phyloP scores from a whole-genome alignment of 164 flowering plant species.

The Euptelea pleiosperma region DNA sequence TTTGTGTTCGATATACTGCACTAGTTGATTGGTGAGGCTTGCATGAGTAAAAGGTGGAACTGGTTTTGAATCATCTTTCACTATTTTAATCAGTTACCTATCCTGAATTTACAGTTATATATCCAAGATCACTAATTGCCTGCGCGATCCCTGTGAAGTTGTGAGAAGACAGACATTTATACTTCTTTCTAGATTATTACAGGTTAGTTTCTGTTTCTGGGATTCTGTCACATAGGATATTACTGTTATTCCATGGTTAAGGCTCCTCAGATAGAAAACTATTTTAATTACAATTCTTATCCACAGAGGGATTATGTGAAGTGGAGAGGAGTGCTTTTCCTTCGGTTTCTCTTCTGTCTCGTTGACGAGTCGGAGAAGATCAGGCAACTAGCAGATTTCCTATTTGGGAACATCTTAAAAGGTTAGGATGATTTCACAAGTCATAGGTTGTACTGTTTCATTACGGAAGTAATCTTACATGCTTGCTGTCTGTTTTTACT shows the following conservation, averaged over 20 bases:
- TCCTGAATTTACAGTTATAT: slow-evolving; percentile 61
- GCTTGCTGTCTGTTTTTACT: slow-evolving; percentile 4
- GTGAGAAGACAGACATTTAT: slow-evolving; percentile 94
- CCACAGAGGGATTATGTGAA: slow-evolving; percentile 96
- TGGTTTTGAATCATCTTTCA: neutral
- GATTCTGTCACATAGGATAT: slow-evolving; percentile 3
- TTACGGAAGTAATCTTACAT: neutral
- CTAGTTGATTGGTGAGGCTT: slow-evolving; percentile 83
- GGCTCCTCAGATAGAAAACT: neutral
- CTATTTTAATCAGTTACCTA: slow-evolving; percentile 10
- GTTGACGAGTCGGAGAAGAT: slow-evolving; percentile 96
- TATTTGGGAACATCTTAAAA: slow-evolving; percentile 86
- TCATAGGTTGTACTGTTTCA: neutral
- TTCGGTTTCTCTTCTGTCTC: slow-evolving; percentile 80
- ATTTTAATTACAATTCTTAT: slow-evolving; percentile 2
- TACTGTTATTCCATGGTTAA: neutral
- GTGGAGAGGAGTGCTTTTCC: slow-evolving; percentile 97
- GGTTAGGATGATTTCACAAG: slow-evolving; percentile 34
- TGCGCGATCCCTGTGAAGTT: slow-evolving; percentile 94
- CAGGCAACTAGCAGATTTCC: slow-evolving; percentile 80
- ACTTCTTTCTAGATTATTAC: slow-evolving; percentile 79
- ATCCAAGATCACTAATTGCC: slow-evolving; percentile 83
- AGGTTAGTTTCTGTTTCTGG: slow-evolving; percentile 42
- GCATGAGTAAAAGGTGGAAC: neutral
- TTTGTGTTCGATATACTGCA: slow-evolving; percentile 93